Percentiles rank a stretch among this genome's conserved stretches.
phyloP scores from a whole-genome alignment of 495 filamentous ascomycete genomes.

The Cercophora scortea region DNA sequence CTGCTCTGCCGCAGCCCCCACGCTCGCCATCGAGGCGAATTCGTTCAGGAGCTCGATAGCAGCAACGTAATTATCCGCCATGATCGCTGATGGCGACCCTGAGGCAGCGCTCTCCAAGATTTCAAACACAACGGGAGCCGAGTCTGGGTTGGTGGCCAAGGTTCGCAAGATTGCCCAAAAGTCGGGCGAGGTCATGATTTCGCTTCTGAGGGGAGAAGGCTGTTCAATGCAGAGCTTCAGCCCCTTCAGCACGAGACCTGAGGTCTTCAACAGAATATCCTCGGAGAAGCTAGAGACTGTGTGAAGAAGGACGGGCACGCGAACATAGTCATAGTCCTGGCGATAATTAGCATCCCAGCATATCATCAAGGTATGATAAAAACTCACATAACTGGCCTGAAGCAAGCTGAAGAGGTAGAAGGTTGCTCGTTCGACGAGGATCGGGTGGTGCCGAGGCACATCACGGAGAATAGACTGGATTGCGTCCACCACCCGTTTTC shows the following conservation, averaged over 20 bases:
- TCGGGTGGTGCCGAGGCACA: slow-evolving; percentile 65
- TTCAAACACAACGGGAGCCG: slow-evolving; percentile 71
- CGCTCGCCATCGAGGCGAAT: slow-evolving; percentile 76
- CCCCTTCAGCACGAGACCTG: slow-evolving; percentile 67
- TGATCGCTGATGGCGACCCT: slow-evolving; percentile 62
- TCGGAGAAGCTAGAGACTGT: slow-evolving; percentile 80
- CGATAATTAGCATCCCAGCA: slow-evolving; percentile 10
- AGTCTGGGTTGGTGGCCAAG: slow-evolving; percentile 57
- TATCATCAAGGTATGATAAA: neutral
- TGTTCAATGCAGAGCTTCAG: slow-evolving; percentile 71
- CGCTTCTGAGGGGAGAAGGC: slow-evolving; percentile 69
- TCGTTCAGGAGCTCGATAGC: slow-evolving; percentile 77
- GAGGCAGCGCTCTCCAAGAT: slow-evolving; percentile 69
- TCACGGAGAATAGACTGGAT: slow-evolving; percentile 77
- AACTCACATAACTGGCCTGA: slow-evolving; percentile 75
- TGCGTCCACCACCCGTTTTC: slow-evolving; percentile 69
- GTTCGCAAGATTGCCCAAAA: slow-evolving; percentile 90
- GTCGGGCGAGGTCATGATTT: slow-evolving; percentile 92
- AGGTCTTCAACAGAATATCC: slow-evolving; percentile 65
- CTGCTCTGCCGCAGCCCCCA: slow-evolving; percentile 75
- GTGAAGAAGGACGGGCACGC: slow-evolving; percentile 88
- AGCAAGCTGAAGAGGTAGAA: slow-evolving; percentile 82
- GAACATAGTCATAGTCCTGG: slow-evolving; percentile 81
- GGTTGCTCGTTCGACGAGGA: slow-evolving; percentile 72
- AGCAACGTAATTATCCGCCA: slow-evolving; percentile 91